These are phyloP conservation scores for Apophysomyces ossiformis DNA, from an alignment of 371 early-diverging fungal genomes.

Conservation along the genomic window DNA sequence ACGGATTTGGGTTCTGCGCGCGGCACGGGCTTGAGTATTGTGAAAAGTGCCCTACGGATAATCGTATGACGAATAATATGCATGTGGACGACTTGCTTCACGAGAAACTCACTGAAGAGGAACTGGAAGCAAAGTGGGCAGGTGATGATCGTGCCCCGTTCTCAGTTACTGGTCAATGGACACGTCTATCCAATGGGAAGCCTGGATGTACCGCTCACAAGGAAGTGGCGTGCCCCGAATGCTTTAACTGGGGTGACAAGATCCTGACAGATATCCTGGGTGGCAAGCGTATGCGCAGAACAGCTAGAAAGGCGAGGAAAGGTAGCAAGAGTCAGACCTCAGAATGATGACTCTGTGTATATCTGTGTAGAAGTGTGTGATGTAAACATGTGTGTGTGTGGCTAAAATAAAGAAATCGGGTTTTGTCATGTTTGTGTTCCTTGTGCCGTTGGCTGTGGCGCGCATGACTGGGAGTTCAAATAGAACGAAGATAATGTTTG, in stretches of 20 bases:
- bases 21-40: slow-evolving; percentile 52
- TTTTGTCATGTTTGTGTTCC: background rate
- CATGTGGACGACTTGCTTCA: slow-evolving; percentile 44
- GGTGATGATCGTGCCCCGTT: slow-evolving; percentile 55
- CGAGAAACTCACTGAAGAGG: slow-evolving; percentile 41
- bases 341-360: background rate
- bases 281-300: slow-evolving; percentile 14
- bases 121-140: slow-evolving; percentile 45
- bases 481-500: background rate
- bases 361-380: background rate
- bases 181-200: slow-evolving; percentile 42
- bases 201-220: slow-evolving; percentile 52
- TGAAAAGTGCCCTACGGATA: slow-evolving; percentile 51
- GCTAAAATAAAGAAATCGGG: slow-evolving; percentile 1
- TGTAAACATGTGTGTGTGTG: background rate
- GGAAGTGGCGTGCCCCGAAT: slow-evolving; percentile 46
- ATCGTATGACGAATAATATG: slow-evolving; percentile 46
- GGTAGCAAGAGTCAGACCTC: background rate
- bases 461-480: slow-evolving; percentile 1
- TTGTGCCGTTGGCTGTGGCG: slow-evolving; percentile 3
- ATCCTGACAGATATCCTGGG: slow-evolving; percentile 36
- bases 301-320: background rate
- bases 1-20: slow-evolving; percentile 43
- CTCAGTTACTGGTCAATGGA: slow-evolving; percentile 11
- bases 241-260: slow-evolving; percentile 53